Evolutionary conservation across 2,329 filamentous ascomycete species (phyloP).

Genomic region (Aureobasidium sp.): DNA sequence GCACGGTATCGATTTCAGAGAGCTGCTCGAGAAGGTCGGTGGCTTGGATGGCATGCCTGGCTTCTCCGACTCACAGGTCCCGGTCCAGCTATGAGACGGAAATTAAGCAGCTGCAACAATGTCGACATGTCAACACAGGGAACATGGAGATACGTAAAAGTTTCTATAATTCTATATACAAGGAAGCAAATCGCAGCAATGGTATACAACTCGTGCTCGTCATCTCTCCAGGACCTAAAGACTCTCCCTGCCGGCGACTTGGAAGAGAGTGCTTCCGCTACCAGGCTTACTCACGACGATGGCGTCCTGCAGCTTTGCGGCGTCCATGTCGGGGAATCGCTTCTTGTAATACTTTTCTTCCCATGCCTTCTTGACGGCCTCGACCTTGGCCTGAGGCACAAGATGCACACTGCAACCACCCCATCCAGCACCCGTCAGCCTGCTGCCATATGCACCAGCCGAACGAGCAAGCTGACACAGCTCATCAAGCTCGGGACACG

Average conservation of each 20-base stretch:
- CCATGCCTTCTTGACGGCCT: slow-evolving; percentile 67
- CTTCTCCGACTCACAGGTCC: slow-evolving; percentile 21
- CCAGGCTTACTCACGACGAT: slow-evolving; percentile 86
- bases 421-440: slow-evolving; percentile 91
- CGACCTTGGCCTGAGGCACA: slow-evolving; percentile 74
- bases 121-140: background rate
- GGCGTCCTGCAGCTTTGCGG: slow-evolving; percentile 67
- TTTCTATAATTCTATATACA: slow-evolving; percentile 7
- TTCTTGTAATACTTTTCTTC: slow-evolving; percentile 74
- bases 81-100: background rate
- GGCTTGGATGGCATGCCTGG: slow-evolving; percentile 51
- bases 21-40: slow-evolving; percentile 64
- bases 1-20: slow-evolving; percentile 73
- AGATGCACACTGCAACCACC: slow-evolving; percentile 94
- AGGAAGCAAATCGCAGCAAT: slow-evolving; percentile 4
- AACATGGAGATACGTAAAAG: background rate
- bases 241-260: slow-evolving; percentile 20
- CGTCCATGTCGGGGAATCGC: slow-evolving; percentile 56
- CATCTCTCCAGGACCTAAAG: background rate
- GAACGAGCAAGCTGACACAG: slow-evolving; percentile 71
- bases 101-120: background rate
- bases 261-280: slow-evolving; percentile 47
- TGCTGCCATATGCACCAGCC: slow-evolving; percentile 74
- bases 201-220: background rate
- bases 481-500: slow-evolving; percentile 83